Evolutionary conservation across 2,329 filamentous ascomycete genomes (phyloP).

Genomic region (Fusarium nisikadoi): DNA sequence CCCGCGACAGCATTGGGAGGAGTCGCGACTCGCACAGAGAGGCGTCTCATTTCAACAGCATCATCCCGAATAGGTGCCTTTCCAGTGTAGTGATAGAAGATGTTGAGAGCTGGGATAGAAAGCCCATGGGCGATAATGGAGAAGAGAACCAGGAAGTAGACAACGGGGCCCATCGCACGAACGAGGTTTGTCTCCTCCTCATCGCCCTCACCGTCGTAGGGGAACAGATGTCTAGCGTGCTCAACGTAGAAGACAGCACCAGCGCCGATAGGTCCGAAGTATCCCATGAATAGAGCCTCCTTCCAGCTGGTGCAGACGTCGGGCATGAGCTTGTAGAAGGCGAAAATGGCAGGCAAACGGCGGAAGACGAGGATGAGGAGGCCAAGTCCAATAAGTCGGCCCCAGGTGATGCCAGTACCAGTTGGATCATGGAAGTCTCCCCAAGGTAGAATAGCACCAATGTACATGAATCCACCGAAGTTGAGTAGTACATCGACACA

Average conservation of each 20-base stretch:
- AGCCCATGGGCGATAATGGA: slow-evolving; percentile 48
- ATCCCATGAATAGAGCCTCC: slow-evolving; percentile 70
- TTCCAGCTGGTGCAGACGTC: slow-evolving; percentile 61
- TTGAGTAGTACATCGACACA: slow-evolving; percentile 68
- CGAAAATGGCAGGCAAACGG: slow-evolving; percentile 66
- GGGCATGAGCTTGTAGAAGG: slow-evolving; percentile 66
- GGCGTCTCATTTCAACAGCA: neutral
- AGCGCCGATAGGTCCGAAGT: slow-evolving; percentile 81
- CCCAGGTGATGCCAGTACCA: slow-evolving; percentile 62
- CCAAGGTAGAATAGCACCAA: slow-evolving; percentile 68
- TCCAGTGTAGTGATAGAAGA: slow-evolving; percentile 33
- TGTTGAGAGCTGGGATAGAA: slow-evolving; percentile 53
- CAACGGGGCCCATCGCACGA: slow-evolving; percentile 52
- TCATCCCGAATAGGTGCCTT: slow-evolving; percentile 51
- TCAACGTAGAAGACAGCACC: slow-evolving; percentile 79
- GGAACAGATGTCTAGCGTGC: slow-evolving; percentile 55
- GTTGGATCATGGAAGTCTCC: slow-evolving; percentile 60
- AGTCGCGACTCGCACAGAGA: neutral
- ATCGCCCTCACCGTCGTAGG: slow-evolving; percentile 48
- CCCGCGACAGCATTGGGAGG: neutral
- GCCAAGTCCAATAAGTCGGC: slow-evolving; percentile 61
- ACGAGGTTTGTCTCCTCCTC: slow-evolving; percentile 49
- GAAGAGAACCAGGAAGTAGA: slow-evolving; percentile 54
- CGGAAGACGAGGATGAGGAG: slow-evolving; percentile 61
- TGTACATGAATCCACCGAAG: slow-evolving; percentile 69